Base-by-base conservation (phyloP, 2,329 filamentous ascomycete species). In the Chalaropsis ovoidea region DNA sequence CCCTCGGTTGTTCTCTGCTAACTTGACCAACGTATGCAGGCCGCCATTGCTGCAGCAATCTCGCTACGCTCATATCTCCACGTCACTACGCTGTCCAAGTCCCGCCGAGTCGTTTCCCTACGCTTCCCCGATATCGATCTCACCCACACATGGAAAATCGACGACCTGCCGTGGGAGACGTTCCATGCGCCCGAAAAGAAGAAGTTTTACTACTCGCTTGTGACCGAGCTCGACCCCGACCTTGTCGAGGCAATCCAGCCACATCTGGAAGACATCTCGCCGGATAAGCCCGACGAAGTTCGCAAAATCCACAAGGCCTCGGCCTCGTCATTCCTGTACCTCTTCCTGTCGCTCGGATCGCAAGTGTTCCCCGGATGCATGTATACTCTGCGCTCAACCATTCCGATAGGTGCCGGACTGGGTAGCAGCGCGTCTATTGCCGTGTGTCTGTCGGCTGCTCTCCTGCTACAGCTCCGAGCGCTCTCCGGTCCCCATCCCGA, bases 61-160 rank as follows among this genome's bases (percentile, higher is more conserved):
- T 96, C 94, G 35, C 82, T 99, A 35, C 88, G 94, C 70, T 97
- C 94, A 56, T 99, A 97, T 75, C 88, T 99, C 62, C 91, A 95
- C 72, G 93, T 97, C 73, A 96, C 92, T 17, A 89, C 93, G 15
- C 84, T 96, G 60, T 95, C 91, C 69, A 96, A 96, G 77, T 95
- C 91, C 52, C 89, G 88, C 73, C 86, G 90, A 68, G 96, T 88
- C 15, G 86, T 99, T 62, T 89, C 89, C 1, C 80, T 99, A 65
- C 87, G 87, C 71, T 97, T 99, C 74, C 87, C 91, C 68, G 94
- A 99, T 74, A 91, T 97, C 70, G 86, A 88, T 70, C 81, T 99
- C 70, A 81, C 88, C 65, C 91, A 99, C 75, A 91, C 88, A 0
- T 99, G 94, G 94, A 86, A 94, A 73, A 95, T 99, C 69, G 89